phyloP scores from a whole-genome alignment of 2,329 filamentous ascomycete species.

The Fonsecaea monophora region DNA sequence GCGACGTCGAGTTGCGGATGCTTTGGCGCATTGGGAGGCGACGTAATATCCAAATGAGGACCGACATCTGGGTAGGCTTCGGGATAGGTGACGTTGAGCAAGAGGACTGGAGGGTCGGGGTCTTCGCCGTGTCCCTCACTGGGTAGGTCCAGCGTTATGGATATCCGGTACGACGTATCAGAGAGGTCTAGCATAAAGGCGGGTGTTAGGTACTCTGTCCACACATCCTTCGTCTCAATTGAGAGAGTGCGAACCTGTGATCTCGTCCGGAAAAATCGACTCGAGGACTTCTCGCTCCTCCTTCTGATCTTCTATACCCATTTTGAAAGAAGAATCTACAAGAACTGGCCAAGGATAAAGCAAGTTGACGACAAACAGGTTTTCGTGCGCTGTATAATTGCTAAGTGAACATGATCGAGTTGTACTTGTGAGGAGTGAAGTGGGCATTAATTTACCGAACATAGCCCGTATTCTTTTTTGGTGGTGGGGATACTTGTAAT shows the following conservation, averaged over 20 bases:
- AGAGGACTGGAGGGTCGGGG: slow-evolving; percentile 69
- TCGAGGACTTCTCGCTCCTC: slow-evolving; percentile 98
- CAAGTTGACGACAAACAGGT: background rate
- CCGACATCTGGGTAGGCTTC: slow-evolving; percentile 87
- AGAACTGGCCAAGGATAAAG: background rate
- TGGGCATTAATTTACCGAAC: slow-evolving; percentile 10
- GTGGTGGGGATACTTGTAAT: background rate
- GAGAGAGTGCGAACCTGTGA: slow-evolving; percentile 69
- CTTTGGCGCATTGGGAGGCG: slow-evolving; percentile 71
- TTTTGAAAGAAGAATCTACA: slow-evolving; percentile 39
- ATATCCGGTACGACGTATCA: slow-evolving; percentile 86
- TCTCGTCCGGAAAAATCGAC: slow-evolving; percentile 97
- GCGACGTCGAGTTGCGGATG: slow-evolving; percentile 79
- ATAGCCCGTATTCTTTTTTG: slow-evolving; percentile 7
- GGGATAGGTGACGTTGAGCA: slow-evolving; percentile 89
- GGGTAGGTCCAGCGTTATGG: slow-evolving; percentile 79
- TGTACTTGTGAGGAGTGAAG: background rate
- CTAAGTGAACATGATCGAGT: background rate
- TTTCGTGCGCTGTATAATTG: background rate
- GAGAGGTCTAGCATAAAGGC: slow-evolving; percentile 72
- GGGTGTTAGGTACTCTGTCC: background rate
- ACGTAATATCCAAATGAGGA: slow-evolving; percentile 79
- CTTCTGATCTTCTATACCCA: slow-evolving; percentile 79
- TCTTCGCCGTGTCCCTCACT: slow-evolving; percentile 67
- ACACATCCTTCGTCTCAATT: background rate